Base-by-base conservation (phyloP, 1,284 basidiomycete species). In the Rhodotorula sp. region DNA sequence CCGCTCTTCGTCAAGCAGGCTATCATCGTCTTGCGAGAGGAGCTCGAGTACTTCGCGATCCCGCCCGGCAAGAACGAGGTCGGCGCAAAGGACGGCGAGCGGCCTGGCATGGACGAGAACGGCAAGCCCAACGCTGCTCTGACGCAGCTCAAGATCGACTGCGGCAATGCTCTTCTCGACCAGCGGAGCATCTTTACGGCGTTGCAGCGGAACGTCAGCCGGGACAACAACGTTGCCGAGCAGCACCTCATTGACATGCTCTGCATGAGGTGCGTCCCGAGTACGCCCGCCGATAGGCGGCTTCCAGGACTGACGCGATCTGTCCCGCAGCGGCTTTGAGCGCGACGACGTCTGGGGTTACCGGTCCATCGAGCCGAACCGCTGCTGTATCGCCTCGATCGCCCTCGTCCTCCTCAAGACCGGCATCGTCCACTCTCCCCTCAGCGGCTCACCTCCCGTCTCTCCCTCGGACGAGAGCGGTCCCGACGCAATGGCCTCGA, bases 201-300 rank as follows among this genome's bases (percentile, higher is more conserved):
- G 30, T 83, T 99, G 69, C 95, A 99, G 84, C 85, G 96, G 76
- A 99, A 99, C 81, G 94, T 99, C 70, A 96, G 96, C 83, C 96
- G 96, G 84, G 95, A 98, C 83, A 98, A 98, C 81, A 99, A 99
- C 80, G 85, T 97, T 74, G 95, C 95, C 24, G 95, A 99, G 81
- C 95, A 98, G 82, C 95, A 99, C 82, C 84, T 99, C 74, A 99
- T 99, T 81, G 96, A 99, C 82, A 99, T 99, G 95, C 85, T 99
- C 65, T 99, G 96, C 83, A 97, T 98, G 93, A 95, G 92, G 94
- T 94, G 79, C 69, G 85, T 78, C 47, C 47, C 48, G 56, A 59
- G 22, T 22, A 40, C 31, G 6, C 10, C 16, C 37, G 64, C 31
- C 20, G 13, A 46, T 11, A 34, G 24, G 10, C 44, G 10, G 40